Base-by-base conservation (phyloP, 2,329 filamentous ascomycete genomes). In the Nemania abortiva region DNA sequence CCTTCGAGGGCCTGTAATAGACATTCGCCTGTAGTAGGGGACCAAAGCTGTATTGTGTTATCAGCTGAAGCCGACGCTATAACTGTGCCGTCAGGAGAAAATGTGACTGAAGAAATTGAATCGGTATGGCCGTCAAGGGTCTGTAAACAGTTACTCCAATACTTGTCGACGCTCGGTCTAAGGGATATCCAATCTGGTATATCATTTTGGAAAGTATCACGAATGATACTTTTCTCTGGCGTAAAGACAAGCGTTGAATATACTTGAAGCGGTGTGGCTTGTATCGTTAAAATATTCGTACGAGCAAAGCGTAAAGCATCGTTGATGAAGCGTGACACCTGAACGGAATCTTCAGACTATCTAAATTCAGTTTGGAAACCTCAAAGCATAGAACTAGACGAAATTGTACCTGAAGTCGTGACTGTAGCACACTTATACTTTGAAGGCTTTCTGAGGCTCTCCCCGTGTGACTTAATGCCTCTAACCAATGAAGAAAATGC, bases 221-320 rank as follows among this genome's bases (percentile, higher is more conserved):
- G 73, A 29, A 80, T 49, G 37, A 75, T 69, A 61, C 76, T 79
- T 3, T 65, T 58, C 10, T 66, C 29, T 53, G 79, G 80, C 13
- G 77, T 73, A 69, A 82, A 81, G 57, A 72, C 69, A 45, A 74
- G 77, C 29, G 63, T 77, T 56, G 72, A 80, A 59, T 82, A 82
- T 62, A 73, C 49, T 65, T 82, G 79, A n/a, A 76, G 71, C 34
- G 79, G 75, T 2, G 77, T 65, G 10, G 68, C 42, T 60, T 79
- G 64, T 57, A 81, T 77, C 45, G 75, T 58, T 49, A 45, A 65
- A 57, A 53, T 72, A 66, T 66, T 77, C 50, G 72, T 60, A 9
- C 69, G 76, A 34, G 68, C 60, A 70, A 72, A 79, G 50, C 76
- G 75, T 56, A 73, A 66, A 42, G 72, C 66, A 58, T 80, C 75